A percentile compares a stretch with the other conserved stretches of the same genome.
phyloP scores from a whole-genome alignment of 2,329 filamentous ascomycete genomes.

The Fusarium miscanthi region DNA sequence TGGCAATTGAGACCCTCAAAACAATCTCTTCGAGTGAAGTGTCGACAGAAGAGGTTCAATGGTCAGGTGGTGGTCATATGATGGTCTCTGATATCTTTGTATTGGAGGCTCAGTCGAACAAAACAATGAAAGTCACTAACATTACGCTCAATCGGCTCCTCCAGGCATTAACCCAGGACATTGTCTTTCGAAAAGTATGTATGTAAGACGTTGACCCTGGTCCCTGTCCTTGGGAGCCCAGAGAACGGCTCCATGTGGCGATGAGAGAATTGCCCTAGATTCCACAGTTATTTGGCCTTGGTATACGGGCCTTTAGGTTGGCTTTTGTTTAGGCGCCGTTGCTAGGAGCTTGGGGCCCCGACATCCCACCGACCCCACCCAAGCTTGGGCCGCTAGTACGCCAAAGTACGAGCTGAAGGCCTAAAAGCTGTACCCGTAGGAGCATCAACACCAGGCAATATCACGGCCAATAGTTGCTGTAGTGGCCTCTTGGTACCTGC shows the following conservation, averaged over 20 bases:
- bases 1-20: constrained; percentile 1
- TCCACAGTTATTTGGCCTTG: constrained; percentile 23
- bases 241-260: constrained; percentile 28
- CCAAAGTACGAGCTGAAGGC: constrained; percentile 26
- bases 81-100: not conserved
- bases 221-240: constrained; percentile 15
- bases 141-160: not conserved
- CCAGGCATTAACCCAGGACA: constrained; percentile 7
- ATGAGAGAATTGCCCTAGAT: constrained; percentile 24
- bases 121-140: not conserved
- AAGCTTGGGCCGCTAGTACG: constrained; percentile 41
- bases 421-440: constrained; percentile 31
- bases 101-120: not conserved
- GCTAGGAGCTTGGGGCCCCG: constrained; percentile 43
- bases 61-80: not conserved
- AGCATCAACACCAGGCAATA: constrained; percentile 25
- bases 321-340: constrained; percentile 44
- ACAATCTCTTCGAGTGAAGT: not conserved
- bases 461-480: constrained; percentile 16
- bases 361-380: constrained; percentile 32
- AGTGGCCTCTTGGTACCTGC: constrained; percentile 30
- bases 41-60: not conserved
- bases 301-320: constrained; percentile 31
- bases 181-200: constrained; percentile 1
- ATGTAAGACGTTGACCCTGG: constrained; percentile 13